A percentile compares a stretch with the other conserved stretches of the same genome.
These are phyloP conservation scores for Trichoderma pleuroti DNA, from an alignment of 2,329 filamentous ascomycete species.

Conservation along the genomic window DNA sequence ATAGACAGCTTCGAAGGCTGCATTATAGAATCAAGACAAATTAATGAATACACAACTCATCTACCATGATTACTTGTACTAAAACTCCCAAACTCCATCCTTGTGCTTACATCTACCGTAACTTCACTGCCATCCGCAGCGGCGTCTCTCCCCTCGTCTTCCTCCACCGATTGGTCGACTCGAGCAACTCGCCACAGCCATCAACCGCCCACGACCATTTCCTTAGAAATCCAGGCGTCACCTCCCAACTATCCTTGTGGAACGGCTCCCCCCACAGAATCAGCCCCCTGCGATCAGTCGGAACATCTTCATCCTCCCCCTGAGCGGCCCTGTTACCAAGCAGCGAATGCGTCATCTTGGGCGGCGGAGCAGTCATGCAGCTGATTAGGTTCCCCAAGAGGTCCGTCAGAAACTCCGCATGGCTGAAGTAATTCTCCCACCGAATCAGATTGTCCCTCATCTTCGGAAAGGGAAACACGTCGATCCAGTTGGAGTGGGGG, in stretches of 20 bases:
- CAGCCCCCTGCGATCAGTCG: slow-evolving; percentile 17
- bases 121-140: neutral
- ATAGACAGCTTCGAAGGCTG: neutral
- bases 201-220: slow-evolving; percentile 26
- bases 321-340: neutral
- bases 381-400: slow-evolving; percentile 19
- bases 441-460: slow-evolving; percentile 40
- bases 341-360: neutral
- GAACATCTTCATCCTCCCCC: neutral
- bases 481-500: slow-evolving; percentile 41
- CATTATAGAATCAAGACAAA: neutral
- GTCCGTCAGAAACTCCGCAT: slow-evolving; percentile 30
- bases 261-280: slow-evolving; percentile 28
- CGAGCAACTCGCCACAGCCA: slow-evolving; percentile 24
- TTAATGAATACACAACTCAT: neutral
- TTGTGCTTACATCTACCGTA: neutral
- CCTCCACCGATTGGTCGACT: slow-evolving; percentile 25
- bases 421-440: slow-evolving; percentile 35
- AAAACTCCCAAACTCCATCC: neutral
- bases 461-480: slow-evolving; percentile 38
- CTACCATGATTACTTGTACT: neutral
- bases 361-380: neutral
- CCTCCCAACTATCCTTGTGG: slow-evolving; percentile 24
- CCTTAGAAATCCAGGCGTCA: slow-evolving; percentile 24
- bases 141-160: slow-evolving; percentile 23